Percentiles rank a stretch among this genome's conserved stretches.
Conservation (phyloP, 2,329 filamentous ascomycete genomes). For the Neonectria faginata region DNA sequence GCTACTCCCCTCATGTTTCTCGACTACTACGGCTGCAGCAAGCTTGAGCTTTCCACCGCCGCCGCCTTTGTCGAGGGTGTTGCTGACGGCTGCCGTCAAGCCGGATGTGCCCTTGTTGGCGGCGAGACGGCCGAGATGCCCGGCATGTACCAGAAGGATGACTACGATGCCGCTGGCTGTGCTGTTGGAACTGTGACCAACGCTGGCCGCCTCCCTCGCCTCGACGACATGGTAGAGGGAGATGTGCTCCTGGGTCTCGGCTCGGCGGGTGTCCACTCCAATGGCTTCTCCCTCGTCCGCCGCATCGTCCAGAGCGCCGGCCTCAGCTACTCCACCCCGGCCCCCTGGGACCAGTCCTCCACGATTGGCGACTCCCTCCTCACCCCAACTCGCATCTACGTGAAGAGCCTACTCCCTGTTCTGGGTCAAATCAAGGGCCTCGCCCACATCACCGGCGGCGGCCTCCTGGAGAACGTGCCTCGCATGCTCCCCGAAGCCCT, state of each 20-base stretch:
- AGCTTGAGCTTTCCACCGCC: conserved; percentile 81
- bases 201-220: conserved; percentile 79
- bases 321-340: conserved; percentile 76
- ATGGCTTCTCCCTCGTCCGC: conserved; percentile 96
- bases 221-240: conserved; percentile 79
- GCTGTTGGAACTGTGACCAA: conserved; percentile 85
- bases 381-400: conserved; percentile 94
- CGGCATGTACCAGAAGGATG: conserved; percentile 87
- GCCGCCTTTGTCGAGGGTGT: conserved; percentile 92
- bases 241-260: conserved; percentile 88
- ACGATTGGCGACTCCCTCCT: conserved; percentile 82
- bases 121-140: conserved; percentile 99
- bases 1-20: conserved; percentile 96
- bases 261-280: conserved; percentile 92
- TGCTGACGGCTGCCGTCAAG: conserved; percentile 84
- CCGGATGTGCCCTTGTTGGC: conserved; percentile 91
- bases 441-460: conserved; percentile 96
- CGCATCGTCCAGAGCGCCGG: conserved; percentile 83
- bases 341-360: conserved; percentile 77
- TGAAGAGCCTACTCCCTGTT: conserved; percentile 80
- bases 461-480: conserved; percentile 92
- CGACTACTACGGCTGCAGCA: conserved; percentile 96
- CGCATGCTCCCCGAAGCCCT: conserved; percentile 87
- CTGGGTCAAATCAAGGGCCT: conserved; percentile 84
- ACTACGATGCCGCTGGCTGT: conserved; percentile 93